Percentiles rank a stretch among this genome's conserved stretches.
phyloP scores from a whole-genome alignment of 352 stramenopile genomes.

The Pythium rishiriense region DNA sequence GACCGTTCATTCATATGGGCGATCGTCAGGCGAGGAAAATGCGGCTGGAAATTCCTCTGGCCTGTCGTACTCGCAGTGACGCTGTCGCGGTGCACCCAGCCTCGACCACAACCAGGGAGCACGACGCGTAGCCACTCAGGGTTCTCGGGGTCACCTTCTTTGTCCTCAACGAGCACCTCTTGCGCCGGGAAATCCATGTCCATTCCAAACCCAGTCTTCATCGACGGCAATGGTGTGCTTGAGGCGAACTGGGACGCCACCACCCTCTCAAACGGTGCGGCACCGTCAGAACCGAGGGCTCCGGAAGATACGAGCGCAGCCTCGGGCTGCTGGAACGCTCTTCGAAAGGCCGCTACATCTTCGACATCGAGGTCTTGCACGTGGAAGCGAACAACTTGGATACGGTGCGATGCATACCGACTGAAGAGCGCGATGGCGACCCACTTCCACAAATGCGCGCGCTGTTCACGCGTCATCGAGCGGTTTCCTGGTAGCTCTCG shows the following conservation, averaged over 20 bases:
- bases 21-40: neutral
- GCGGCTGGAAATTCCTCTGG: neutral
- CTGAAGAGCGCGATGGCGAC: constrained; percentile 6
- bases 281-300: neutral
- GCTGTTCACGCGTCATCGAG: constrained; percentile 4
- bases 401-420: neutral
- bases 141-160: neutral
- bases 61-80: neutral
- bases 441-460: constrained; percentile 12
- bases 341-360: constrained; percentile 4
- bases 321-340: neutral
- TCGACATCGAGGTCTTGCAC: neutral
- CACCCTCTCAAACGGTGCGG: neutral
- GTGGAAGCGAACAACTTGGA: neutral
- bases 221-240: neutral
- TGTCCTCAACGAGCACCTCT: neutral
- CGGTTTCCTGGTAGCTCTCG: neutral
- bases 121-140: neutral
- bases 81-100: neutral
- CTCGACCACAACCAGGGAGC: constrained; percentile 1
- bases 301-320: neutral
- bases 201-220: neutral
- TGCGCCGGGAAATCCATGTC: neutral
- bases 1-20: constrained; percentile 7
- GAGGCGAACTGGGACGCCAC: neutral